Percentiles rank a stretch among this genome's conserved stretches.
Conservation (phyloP, 805 yeast genomes). For the Candida pseudofarinosa region DNA sequence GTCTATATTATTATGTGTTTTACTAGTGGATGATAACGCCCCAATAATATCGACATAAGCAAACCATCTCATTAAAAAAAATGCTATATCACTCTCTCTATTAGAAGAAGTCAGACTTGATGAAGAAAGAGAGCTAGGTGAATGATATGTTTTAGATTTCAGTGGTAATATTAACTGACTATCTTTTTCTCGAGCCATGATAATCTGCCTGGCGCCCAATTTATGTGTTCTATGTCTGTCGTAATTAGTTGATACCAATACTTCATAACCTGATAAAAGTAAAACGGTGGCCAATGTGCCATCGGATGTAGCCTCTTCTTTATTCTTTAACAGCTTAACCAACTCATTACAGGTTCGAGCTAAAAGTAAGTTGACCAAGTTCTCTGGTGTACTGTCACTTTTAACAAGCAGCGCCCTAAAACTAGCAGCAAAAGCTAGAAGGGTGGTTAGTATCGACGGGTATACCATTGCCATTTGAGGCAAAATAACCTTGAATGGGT, state of each 20-base stretch:
- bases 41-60: slow-evolving; percentile 65
- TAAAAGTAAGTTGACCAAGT: slow-evolving; percentile 48
- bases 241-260: slow-evolving; percentile 39
- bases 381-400: slow-evolving; percentile 27
- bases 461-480: slow-evolving; percentile 66
- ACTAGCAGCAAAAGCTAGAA: slow-evolving; percentile 44
- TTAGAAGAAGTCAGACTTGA: not conserved
- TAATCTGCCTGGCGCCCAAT: slow-evolving; percentile 63
- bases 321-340: slow-evolving; percentile 46
- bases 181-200: slow-evolving; percentile 31
- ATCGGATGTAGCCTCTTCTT: slow-evolving; percentile 56
- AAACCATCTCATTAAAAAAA: slow-evolving; percentile 64
- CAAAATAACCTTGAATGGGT: slow-evolving; percentile 62
- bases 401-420: slow-evolving; percentile 23
- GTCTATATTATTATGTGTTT: slow-evolving; percentile 27
- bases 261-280: slow-evolving; percentile 54
- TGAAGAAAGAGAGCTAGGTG: not conserved
- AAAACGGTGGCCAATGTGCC: slow-evolving; percentile 60
- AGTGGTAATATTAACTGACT: not conserved
- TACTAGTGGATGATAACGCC: slow-evolving; percentile 51
- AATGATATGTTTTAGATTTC: not conserved
- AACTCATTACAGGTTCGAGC: slow-evolving; percentile 57
- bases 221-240: slow-evolving; percentile 62
- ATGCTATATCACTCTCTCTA: slow-evolving; percentile 39
- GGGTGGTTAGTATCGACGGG: slow-evolving; percentile 52